Percentiles rank a stretch among this genome's conserved stretches.
Conservation (phyloP, 495 filamentous ascomycete genomes). For the Thozetella sp. region DNA sequence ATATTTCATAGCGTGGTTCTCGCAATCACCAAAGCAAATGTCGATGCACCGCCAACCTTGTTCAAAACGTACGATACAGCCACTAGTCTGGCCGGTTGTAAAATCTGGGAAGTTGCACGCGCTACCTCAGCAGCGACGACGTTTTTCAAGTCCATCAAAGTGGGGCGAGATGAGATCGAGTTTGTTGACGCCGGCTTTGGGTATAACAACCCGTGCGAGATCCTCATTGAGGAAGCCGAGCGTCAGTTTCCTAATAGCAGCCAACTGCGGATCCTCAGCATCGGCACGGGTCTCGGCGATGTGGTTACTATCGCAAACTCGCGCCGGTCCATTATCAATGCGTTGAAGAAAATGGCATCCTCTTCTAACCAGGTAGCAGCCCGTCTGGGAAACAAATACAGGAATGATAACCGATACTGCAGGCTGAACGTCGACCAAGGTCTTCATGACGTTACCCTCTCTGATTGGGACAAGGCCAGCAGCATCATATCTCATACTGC, state of each 20-base stretch:
- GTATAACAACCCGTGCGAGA: conserved; percentile 27
- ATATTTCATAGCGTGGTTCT: conserved; percentile 9
- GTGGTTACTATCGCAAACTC: conserved; percentile 13
- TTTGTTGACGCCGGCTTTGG: conserved; percentile 28
- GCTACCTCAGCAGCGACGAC: conserved; percentile 41
- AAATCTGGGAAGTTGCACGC: conserved; percentile 40
- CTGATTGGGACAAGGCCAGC: conserved; percentile 32
- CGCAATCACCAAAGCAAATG: conserved; percentile 16
- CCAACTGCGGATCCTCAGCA: conserved; percentile 21
- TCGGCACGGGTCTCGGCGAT: conserved; percentile 12
- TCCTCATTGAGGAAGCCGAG: conserved; percentile 22
- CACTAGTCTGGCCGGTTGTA: conserved; percentile 13
- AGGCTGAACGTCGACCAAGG: conserved; percentile 47
- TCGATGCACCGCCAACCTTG: conserved; percentile 4
- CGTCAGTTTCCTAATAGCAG: conserved; percentile 4
- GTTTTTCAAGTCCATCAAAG: conserved; percentile 35
- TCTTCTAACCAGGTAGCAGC: conserved; percentile 15
- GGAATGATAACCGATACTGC: conserved; percentile 32
- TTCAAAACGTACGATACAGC: conserved; percentile 18
- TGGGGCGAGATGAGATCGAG: conserved; percentile 22
- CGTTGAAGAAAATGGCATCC: conserved; percentile 17
- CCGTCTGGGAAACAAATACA: conserved; percentile 8
- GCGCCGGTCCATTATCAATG: conserved; percentile 11
- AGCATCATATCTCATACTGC: conserved; percentile 35
- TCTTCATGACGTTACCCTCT: conserved; percentile 38